Evolutionary conservation across 2,329 filamentous ascomycete species (phyloP).

Genomic region (Colletotrichum sp.): DNA sequence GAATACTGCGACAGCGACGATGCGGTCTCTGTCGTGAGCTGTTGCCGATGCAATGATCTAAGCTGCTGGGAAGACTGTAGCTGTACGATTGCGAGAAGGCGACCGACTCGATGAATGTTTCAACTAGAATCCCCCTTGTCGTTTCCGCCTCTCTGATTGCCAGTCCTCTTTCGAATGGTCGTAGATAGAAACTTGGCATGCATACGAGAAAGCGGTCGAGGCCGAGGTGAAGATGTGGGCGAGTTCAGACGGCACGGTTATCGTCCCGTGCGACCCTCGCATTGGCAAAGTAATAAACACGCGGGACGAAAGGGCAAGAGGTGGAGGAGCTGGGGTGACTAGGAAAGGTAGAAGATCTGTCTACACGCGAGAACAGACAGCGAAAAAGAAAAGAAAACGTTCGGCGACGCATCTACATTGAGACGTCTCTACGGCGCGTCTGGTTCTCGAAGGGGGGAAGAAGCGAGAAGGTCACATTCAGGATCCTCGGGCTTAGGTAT

Average conservation of each 20-base stretch:
- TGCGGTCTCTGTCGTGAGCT: neutral
- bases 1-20: neutral
- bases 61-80: neutral
- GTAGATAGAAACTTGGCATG: slow-evolving; percentile 37
- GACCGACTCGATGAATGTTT: neutral
- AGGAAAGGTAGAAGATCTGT: neutral
- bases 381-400: neutral
- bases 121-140: slow-evolving; percentile 25
- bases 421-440: slow-evolving; percentile 1
- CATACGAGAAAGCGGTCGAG: slow-evolving; percentile 37
- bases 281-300: slow-evolving; percentile 47
- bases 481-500: slow-evolving; percentile 14
- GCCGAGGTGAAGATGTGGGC: slow-evolving; percentile 33
- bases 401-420: neutral
- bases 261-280: slow-evolving; percentile 44
- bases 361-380: neutral
- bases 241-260: slow-evolving; percentile 32
- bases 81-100: neutral
- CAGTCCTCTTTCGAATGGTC: slow-evolving; percentile 29
- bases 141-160: slow-evolving; percentile 24
- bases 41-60: neutral
- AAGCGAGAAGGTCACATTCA: slow-evolving; percentile 13
- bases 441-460: slow-evolving; percentile 17
- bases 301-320: slow-evolving; percentile 30
- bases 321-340: slow-evolving; percentile 10